phyloP scores from a whole-genome alignment of 164 flowering plant genomes.

The Vitis rotundifolia region DNA sequence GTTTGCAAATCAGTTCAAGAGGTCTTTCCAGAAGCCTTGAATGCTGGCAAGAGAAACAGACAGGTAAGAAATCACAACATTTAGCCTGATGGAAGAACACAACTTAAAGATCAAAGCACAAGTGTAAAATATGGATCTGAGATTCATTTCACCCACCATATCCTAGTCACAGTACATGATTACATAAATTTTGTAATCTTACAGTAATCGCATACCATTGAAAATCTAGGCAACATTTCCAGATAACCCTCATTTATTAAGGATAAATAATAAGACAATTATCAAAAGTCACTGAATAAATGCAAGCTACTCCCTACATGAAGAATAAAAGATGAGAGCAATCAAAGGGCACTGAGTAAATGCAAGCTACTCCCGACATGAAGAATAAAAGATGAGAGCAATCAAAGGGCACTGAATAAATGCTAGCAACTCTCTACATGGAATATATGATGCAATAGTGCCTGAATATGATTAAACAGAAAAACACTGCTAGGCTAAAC shows the following conservation, averaged over 20 bases:
- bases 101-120: background rate
- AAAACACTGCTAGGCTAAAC: constrained; percentile 4
- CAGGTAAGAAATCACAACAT: constrained; percentile 1
- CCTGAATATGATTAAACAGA: constrained; percentile 1
- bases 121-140: background rate
- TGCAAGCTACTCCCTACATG: too few species aligned
- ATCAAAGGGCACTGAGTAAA: too few species aligned
- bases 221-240: background rate
- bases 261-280: background rate
- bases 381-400: background rate
- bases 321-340: background rate
- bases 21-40: constrained; percentile 71
- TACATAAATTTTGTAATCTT: background rate
- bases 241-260: background rate
- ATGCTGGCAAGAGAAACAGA: constrained; percentile 51
- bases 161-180: background rate
- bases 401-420: too few species aligned
- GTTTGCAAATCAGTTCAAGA: constrained; percentile 61
- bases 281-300: background rate
- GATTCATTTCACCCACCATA: background rate
- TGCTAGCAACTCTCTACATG: background rate
- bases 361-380: background rate
- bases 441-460: background rate
- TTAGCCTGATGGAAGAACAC: background rate
- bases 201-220: background rate